Evolutionary conservation across 805 yeast species (phyloP).

Genomic region (Wickerhamomyces queroliae): DNA sequence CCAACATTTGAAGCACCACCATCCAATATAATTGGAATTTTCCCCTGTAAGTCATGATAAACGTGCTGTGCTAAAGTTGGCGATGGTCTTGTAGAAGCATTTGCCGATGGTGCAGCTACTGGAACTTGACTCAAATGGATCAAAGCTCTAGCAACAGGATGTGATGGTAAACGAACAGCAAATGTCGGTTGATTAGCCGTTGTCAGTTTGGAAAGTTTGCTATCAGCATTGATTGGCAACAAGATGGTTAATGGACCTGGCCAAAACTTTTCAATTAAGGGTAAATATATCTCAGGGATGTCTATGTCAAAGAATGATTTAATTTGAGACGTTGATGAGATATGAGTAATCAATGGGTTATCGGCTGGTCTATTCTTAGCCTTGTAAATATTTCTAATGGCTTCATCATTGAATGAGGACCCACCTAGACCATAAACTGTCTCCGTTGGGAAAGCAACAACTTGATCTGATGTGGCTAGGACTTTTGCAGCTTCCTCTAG

Average conservation of each 20-base stretch:
- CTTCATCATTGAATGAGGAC: constrained; percentile 64
- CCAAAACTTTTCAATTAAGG: constrained; percentile 72
- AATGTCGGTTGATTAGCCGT: constrained; percentile 88
- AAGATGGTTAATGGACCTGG: constrained; percentile 94
- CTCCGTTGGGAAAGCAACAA: constrained; percentile 94
- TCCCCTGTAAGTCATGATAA: constrained; percentile 67
- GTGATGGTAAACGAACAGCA: constrained; percentile 85
- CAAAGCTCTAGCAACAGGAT: constrained; percentile 86
- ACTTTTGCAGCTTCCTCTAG: constrained; percentile 54
- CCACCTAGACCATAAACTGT: constrained; percentile 97
- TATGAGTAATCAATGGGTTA: constrained; percentile 89
- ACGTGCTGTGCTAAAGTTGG: constrained; percentile 91
- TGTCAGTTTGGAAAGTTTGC: constrained; percentile 63
- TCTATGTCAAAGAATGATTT: constrained; percentile 45
- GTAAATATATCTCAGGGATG: constrained; percentile 65
- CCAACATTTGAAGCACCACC: constrained; percentile 91
- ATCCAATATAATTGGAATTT: constrained; percentile 79
- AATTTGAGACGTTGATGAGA: constrained; percentile 72
- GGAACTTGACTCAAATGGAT: constrained; percentile 83
- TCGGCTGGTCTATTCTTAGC: constrained; percentile 96
- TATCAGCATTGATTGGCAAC: constrained; percentile 47
- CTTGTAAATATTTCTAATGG: constrained; percentile 69
- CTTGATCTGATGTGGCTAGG: constrained; percentile 43
- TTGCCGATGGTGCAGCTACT: constrained; percentile 96
- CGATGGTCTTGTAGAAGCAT: constrained; percentile 91